Evolutionary conservation across 2,329 filamentous ascomycete species (phyloP), one percentile per base, ranked within the genome.

Genomic region (Fusarium tuaranense): DNA sequence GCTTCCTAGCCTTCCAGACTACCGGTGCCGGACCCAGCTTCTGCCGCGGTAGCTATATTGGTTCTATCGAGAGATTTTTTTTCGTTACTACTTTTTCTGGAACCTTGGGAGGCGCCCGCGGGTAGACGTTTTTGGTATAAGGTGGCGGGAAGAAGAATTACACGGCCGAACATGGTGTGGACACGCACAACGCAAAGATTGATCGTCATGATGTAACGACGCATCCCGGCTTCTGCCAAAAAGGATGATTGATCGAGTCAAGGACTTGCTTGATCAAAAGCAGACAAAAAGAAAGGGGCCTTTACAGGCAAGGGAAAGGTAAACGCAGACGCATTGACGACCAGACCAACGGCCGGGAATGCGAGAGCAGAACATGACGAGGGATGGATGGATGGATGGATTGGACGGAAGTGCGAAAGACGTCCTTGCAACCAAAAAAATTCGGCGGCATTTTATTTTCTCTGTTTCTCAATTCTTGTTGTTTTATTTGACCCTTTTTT

Each of bases 401-500:
- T 57, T 32, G 60, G 58, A 71, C 58, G 65, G 61, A 72, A 66
- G 64, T 51, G 60, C 38, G 36, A 66, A 61, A 63, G 60, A 72
- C 64, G 68, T 46, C 57, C 53, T 69, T 69, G 55, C 22, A 46
- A 60, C 13, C 20, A 59, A 64, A 68, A 73, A 74, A 76, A 64
- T 55, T 39, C 65, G 63, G 70, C 71, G 66, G 71, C 78, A 76
- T 77, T 69, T 70, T 74, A 46, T 44, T 60, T 65, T 38, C 13
- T 36, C 32, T 14, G 55, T 59, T 48, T 51, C 32, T 58, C 64
- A 36, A 63, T 61, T 65, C 66, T 61, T 58, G 38, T 71, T 55
- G 32, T 58, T 38, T 58, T 58, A 38, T 58, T 71, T 51, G 46
- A 41, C 57, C 63, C 55, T 66, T 44, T 65, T 60, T 66, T 36